These are phyloP conservation scores for Epichloe brachyelytri DNA, from an alignment of 2,329 filamentous ascomycete genomes.

Conservation along the genomic window DNA sequence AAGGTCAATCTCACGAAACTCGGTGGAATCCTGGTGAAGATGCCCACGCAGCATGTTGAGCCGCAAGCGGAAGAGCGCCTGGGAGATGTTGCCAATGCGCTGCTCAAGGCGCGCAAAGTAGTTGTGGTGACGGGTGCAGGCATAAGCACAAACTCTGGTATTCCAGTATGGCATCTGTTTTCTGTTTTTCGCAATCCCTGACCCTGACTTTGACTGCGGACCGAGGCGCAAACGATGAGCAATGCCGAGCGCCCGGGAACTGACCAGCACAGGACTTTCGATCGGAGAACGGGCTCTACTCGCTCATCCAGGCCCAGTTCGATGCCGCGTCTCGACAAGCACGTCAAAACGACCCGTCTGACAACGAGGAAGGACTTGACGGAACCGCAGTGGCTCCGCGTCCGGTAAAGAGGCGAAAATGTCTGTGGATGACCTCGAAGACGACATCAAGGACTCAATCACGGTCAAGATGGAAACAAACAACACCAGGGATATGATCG, in stretches of 20 bases:
- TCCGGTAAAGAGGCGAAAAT: conserved; percentile 22
- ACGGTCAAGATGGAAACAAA: background rate
- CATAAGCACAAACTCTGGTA: conserved; percentile 65
- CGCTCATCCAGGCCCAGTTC: conserved; percentile 56
- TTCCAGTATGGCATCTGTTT: conserved; percentile 39
- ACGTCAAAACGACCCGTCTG: conserved; percentile 15
- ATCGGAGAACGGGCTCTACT: conserved; percentile 60
- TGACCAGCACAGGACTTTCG: conserved; percentile 47
- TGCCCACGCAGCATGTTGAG: conserved; percentile 46
- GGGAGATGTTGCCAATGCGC: conserved; percentile 50
- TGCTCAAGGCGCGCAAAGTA: conserved; percentile 55
- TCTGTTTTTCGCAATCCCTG: background rate
- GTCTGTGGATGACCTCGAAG: conserved; percentile 6
- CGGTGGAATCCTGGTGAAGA: conserved; percentile 19
- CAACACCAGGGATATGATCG: background rate
- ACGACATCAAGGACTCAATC: background rate
- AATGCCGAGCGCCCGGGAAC: background rate
- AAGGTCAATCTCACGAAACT: background rate
- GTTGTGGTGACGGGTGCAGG: conserved; percentile 60
- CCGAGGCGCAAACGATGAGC: background rate
- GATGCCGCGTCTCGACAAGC: conserved; percentile 35
- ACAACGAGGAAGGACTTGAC: conserved; percentile 12
- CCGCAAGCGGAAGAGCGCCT: conserved; percentile 39
- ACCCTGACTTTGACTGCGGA: background rate
- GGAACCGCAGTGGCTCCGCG: conserved; percentile 9